Evolutionary conservation across 2,329 filamentous ascomycete species (phyloP).

Genomic region (Massarina eburnea): DNA sequence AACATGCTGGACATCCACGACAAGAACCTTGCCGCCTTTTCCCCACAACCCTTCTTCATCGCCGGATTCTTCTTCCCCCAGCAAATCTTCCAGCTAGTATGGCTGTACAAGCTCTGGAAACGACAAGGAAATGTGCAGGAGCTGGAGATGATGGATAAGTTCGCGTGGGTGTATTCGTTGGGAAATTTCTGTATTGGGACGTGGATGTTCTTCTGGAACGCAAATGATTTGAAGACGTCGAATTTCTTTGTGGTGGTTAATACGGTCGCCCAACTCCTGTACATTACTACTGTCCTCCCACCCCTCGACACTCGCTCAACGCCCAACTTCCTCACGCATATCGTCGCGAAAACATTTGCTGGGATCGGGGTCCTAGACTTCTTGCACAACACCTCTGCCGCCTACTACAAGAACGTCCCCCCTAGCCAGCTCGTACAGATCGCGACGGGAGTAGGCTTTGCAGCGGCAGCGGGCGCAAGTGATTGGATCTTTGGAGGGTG

Average conservation of each 20-base stretch:
- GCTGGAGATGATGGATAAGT: slow-evolving; percentile 54
- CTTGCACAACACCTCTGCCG: slow-evolving; percentile 60
- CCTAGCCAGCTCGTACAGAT: slow-evolving; percentile 53
- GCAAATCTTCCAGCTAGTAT: slow-evolving; percentile 60
- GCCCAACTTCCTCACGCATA: slow-evolving; percentile 58
- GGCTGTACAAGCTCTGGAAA: slow-evolving; percentile 59
- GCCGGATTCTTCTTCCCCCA: slow-evolving; percentile 64
- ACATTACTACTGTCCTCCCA: slow-evolving; percentile 52
- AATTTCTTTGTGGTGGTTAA: slow-evolving; percentile 61
- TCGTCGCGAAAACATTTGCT: slow-evolving; percentile 62
- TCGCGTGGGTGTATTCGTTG: slow-evolving; percentile 57
- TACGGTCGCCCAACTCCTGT: slow-evolving; percentile 57
- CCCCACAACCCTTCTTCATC: slow-evolving; percentile 61
- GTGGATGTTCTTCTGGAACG: slow-evolving; percentile 67
- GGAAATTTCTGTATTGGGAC: slow-evolving; percentile 62
- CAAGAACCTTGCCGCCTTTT: slow-evolving; percentile 60
- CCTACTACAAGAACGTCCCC: slow-evolving; percentile 54
- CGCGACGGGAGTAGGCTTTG: slow-evolving; percentile 58
- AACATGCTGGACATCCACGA: slow-evolving; percentile 64
- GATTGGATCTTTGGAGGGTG: slow-evolving; percentile 65
- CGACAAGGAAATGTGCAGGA: slow-evolving; percentile 50
- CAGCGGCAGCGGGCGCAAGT: slow-evolving; percentile 50
- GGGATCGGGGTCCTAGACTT: slow-evolving; percentile 63
- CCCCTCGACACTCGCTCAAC: slow-evolving; percentile 54
- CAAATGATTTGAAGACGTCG: slow-evolving; percentile 51